A percentile compares a stretch with the other conserved stretches of the same genome.
These are phyloP conservation scores for Colletotrichum graminicola DNA, from an alignment of 2,329 filamentous ascomycete species.

Conservation along the genomic window DNA sequence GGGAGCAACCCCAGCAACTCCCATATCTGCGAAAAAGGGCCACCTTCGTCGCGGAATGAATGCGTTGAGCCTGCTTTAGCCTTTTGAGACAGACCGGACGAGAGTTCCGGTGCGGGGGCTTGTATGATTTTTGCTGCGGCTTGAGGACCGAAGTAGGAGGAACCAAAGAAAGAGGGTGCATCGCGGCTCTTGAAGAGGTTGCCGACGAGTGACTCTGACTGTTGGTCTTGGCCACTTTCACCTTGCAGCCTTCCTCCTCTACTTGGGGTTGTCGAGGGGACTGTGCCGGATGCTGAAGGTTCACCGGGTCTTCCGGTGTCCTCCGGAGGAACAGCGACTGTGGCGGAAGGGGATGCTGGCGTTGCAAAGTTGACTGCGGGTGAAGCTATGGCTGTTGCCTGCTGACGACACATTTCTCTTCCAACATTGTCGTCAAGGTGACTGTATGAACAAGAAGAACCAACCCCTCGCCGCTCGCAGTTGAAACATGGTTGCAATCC, in stretches of 20 bases:
- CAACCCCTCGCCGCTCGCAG: constrained; percentile 35
- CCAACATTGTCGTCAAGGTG: constrained; percentile 10
- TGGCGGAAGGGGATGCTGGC: constrained; percentile 4
- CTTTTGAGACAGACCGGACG: constrained; percentile 45
- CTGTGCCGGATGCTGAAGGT: constrained; percentile 3
- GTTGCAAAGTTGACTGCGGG: constrained; percentile 16
- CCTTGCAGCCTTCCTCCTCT: constrained; percentile 24
- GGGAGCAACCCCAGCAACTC: constrained; percentile 55
- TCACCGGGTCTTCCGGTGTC: constrained; percentile 9
- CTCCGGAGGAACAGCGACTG: neutral
- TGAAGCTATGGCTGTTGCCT: neutral
- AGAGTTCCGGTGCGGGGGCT: constrained; percentile 43
- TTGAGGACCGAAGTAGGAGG: constrained; percentile 51
- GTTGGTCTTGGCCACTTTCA: constrained; percentile 28
- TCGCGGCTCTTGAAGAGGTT: constrained; percentile 49
- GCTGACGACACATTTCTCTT: neutral
- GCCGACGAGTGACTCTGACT: constrained; percentile 43
- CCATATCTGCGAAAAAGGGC: constrained; percentile 54
- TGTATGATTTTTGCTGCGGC: constrained; percentile 50
- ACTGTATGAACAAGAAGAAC: constrained; percentile 20
- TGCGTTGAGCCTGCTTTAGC: constrained; percentile 39
- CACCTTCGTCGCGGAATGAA: constrained; percentile 40
- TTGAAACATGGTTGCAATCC: constrained; percentile 39
- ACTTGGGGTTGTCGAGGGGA: constrained; percentile 20
- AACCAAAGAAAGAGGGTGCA: constrained; percentile 49